A percentile compares a stretch with the other conserved stretches of the same genome.
Conservation (phyloP, 164 flowering plant species). For the Vitis rupestris region DNA sequence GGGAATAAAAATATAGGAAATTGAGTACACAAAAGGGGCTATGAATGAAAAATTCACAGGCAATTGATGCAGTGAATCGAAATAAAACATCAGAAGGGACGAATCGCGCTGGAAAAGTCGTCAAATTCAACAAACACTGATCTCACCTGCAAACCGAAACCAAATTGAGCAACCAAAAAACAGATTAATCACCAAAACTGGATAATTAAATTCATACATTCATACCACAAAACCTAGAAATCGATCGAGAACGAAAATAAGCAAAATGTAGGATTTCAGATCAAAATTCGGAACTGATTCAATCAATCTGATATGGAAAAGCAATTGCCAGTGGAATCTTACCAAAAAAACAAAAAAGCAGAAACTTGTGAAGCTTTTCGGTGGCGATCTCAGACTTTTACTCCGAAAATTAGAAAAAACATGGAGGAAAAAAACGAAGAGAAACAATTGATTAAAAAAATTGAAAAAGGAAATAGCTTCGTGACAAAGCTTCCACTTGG, state of each 20-base stretch:
- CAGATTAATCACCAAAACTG: neutral
- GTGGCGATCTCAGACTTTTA: conserved; percentile 1
- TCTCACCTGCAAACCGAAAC: conserved; percentile 6
- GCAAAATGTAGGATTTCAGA: conserved; percentile 5
- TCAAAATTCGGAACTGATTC: neutral
- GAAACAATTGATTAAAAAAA: neutral
- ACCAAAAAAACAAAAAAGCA: neutral
- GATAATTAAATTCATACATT: neutral
- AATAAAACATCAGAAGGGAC: conserved; percentile 53
- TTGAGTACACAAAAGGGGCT: conserved; percentile 34
- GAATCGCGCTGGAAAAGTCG: neutral
- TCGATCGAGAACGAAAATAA: neutral
- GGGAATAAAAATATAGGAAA: conserved; percentile 40
- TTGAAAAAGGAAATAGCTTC: neutral
- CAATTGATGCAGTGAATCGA: conserved; percentile 23
- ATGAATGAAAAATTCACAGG: conserved; percentile 31
- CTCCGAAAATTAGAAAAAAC: neutral
- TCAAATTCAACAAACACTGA: neutral
- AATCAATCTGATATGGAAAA: neutral
- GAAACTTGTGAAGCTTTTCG: neutral
- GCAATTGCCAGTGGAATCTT: neutral
- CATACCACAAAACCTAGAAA: neutral
- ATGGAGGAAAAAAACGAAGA: too few relatives aligned
- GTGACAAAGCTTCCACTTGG: neutral
- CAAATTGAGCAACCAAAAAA: neutral